Evolutionary conservation across 441 rosid species (phyloP), one percentile per base, ranked within the genome.

Genomic region (Arabidopsis lyrata): DNA sequence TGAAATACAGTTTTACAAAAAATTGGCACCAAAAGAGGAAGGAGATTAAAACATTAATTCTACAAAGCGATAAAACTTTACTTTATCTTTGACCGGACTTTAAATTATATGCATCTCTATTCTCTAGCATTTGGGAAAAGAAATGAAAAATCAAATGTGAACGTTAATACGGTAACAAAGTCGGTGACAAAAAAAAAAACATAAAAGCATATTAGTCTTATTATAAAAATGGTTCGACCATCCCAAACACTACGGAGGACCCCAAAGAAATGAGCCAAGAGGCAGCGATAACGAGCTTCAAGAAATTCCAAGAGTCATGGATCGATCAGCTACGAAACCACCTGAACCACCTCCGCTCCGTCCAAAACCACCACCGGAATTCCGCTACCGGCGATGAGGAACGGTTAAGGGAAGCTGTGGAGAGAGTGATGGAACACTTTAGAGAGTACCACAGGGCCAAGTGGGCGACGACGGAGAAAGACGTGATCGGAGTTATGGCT

Each of bases 271-370:
- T 78, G 81, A 68, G 72, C 75, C 78, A 57, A 36, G 78, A 74
- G 32, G 56, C 70, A 78, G 44, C 49, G 8, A 22, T 45, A 52
- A 22, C 13, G 57, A 75, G 77, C 73, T 91, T 93, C 85, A 55
- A 74, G 78, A 65, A 72, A 14, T 88, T 89, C 80, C 86, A 88
- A 80, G 59, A 75, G 48, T 74, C 82, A 31, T 91, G 98, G 98
- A 49, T 80, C 47, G 90, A 83, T 47, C 87, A 86, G 62, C 85
- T 89, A 36, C 80, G 77, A 65, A 86, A 76, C 9, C 83, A 83
- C 63, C 81, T 87, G 12, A 62, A 64, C 77, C 89, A 91, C 72
- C 86, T 91, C 6, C 74, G 82, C 31, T 67, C 83, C 34, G 83
- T 80, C 31, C 83, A 82, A 3, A 76, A 72, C 9, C 84, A 86